Percentiles rank a stretch among this genome's conserved stretches.
Evolutionary conservation across 1,284 basidiomycete species (phyloP).

Genomic region (Pseudozyma tsukubaensis): DNA sequence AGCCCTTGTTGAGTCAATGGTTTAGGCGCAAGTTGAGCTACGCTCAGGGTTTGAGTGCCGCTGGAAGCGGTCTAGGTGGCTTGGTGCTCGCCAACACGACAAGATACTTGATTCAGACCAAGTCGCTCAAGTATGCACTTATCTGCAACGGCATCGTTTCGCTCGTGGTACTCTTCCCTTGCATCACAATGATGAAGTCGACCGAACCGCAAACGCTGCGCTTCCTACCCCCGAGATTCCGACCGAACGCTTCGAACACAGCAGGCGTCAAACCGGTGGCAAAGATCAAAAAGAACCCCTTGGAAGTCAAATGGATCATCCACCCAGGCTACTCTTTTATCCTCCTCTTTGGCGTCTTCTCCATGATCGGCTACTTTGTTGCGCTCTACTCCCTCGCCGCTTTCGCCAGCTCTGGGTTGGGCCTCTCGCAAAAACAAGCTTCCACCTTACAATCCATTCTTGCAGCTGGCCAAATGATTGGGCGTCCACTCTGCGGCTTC

Average conservation of each 20-base stretch:
- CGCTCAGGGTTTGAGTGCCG: slow-evolving; percentile 29
- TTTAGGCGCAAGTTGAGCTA: slow-evolving; percentile 35
- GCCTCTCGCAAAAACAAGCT: slow-evolving; percentile 70
- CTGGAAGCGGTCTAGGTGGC: slow-evolving; percentile 36
- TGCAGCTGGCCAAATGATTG: slow-evolving; percentile 71
- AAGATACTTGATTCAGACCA: slow-evolving; percentile 39
- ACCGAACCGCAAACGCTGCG: slow-evolving; percentile 23
- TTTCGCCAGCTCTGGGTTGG: slow-evolving; percentile 70
- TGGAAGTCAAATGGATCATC: slow-evolving; percentile 57
- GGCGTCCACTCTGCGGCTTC: slow-evolving; percentile 70
- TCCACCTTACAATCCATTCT: slow-evolving; percentile 70
- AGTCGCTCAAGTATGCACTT: slow-evolving; percentile 49
- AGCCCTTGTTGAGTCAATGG: slow-evolving; percentile 46
- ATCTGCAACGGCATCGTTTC: slow-evolving; percentile 68
- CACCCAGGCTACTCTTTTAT: slow-evolving; percentile 66
- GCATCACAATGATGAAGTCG: slow-evolving; percentile 67
- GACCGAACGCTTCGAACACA: slow-evolving; percentile 24
- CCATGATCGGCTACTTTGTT: slow-evolving; percentile 70
- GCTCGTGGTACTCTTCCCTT: slow-evolving; percentile 66
- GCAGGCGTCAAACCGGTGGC: slow-evolving; percentile 18
- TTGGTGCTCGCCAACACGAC: slow-evolving; percentile 44
- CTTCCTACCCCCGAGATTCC: slow-evolving; percentile 15
- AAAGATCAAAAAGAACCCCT: slow-evolving; percentile 51
- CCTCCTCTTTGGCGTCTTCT: slow-evolving; percentile 56
- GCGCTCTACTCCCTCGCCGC: slow-evolving; percentile 71